Conservation (phyloP, 495 filamentous ascomycete genomes). For the Neurospora sp. region DNA sequence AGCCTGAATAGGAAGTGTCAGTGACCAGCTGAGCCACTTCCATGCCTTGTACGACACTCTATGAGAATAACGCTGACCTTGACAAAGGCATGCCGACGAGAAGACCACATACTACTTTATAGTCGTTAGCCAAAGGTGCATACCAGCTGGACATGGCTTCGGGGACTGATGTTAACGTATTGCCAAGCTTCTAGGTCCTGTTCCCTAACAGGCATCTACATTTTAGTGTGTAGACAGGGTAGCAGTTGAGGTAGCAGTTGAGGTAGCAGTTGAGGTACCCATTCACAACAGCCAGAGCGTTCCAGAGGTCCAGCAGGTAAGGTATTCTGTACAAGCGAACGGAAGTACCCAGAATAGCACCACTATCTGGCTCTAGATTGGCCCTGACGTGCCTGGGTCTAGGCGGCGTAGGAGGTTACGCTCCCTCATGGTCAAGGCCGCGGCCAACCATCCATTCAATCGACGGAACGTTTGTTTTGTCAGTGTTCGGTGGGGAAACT, state of each 20-base stretch:
- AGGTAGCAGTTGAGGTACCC: background rate
- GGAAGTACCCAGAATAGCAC: background rate
- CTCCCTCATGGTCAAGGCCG: background rate
- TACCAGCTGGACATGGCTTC: background rate
- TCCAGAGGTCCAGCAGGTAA: background rate
- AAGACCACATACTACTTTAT: background rate
- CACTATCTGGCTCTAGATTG: background rate
- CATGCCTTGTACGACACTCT: background rate
- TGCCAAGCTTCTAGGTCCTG: background rate
- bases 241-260: background rate
- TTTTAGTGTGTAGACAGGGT: background rate
- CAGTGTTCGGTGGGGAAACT: background rate
- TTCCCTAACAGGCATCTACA: background rate
- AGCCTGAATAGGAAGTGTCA: background rate
- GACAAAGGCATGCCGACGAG: background rate
- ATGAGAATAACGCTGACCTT: background rate
- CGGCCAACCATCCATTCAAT: background rate
- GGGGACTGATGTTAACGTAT: background rate
- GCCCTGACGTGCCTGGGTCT: background rate
- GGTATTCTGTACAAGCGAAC: background rate
- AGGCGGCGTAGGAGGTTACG: background rate
- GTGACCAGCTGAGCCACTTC: background rate
- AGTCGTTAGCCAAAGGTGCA: background rate
- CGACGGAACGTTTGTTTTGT: background rate
- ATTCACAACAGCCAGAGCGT: background rate